phyloP scores from a whole-genome alignment of 139 green algal genomes.

The Mychonastes homosphaera region DNA sequence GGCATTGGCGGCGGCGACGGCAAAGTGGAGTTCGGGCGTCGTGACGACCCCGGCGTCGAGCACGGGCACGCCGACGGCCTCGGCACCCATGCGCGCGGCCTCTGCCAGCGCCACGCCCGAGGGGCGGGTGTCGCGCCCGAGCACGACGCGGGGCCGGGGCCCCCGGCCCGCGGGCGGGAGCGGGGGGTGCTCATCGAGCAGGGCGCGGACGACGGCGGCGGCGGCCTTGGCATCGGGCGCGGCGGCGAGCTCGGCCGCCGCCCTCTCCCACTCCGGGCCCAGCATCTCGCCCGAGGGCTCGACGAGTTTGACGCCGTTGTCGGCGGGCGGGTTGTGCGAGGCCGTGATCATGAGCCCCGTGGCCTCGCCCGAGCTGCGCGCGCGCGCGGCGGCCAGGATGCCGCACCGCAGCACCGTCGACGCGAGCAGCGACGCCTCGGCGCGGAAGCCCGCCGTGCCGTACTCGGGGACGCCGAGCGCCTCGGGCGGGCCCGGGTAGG shows the following conservation, averaged over 20 bases:
- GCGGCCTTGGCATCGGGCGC: constrained; percentile 26
- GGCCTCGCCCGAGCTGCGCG: constrained; percentile 19
- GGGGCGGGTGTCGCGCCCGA: constrained; percentile 67
- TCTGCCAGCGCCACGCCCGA: constrained; percentile 50
- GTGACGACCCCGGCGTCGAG: constrained; percentile 63
- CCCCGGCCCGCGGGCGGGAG: neutral
- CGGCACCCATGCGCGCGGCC: constrained; percentile 46
- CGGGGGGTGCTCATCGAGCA: constrained; percentile 1
- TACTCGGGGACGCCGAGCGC: constrained; percentile 56
- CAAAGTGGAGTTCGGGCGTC: constrained; percentile 92
- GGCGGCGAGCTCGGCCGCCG: constrained; percentile 67
- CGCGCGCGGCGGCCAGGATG: constrained; percentile 62
- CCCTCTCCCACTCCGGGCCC: constrained; percentile 39
- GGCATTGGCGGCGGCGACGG: constrained; percentile 28
- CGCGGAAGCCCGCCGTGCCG: constrained; percentile 88
- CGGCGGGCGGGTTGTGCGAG: constrained; percentile 83
- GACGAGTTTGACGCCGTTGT: constrained; percentile 96
- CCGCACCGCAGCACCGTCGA: constrained; percentile 82
- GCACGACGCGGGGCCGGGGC: constrained; percentile 30
- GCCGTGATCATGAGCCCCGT: constrained; percentile 93
- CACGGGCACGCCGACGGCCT: constrained; percentile 29
- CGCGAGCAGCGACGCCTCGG: constrained; percentile 46
- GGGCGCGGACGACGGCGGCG: constrained; percentile 1
- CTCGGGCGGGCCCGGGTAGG: no score
- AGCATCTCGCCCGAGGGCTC: constrained; percentile 77